A percentile compares a stretch with the other conserved stretches of the same genome.
Evolutionary conservation across 1,284 basidiomycete genomes (phyloP).

Genomic region (Cutaneotrichosporon cutaneum): DNA sequence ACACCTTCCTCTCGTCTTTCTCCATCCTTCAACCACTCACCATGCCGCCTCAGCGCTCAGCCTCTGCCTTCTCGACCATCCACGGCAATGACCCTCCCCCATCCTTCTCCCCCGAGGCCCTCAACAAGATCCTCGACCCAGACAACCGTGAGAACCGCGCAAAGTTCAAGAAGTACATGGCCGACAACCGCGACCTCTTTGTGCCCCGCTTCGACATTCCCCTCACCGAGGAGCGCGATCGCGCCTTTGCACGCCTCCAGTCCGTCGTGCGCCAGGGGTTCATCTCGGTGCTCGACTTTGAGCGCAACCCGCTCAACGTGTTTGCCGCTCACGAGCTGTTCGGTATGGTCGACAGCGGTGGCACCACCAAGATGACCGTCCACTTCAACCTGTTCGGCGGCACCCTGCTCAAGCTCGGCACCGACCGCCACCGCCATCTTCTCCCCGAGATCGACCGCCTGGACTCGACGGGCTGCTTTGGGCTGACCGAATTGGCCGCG

Average conservation of each 20-base stretch:
- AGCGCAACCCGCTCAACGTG: slow-evolving; percentile 23
- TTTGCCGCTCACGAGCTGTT: slow-evolving; percentile 21
- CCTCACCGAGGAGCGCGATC: slow-evolving; percentile 19
- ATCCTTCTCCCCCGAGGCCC: slow-evolving; percentile 12
- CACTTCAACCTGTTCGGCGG: slow-evolving; percentile 24
- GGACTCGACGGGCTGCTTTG: slow-evolving; percentile 18
- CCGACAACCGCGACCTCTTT: slow-evolving; percentile 15
- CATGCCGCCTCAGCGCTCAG: slow-evolving; percentile 12
- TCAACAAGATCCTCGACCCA: slow-evolving; percentile 21
- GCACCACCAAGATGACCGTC: slow-evolving; percentile 22
- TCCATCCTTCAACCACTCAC: not conserved
- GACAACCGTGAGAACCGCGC: slow-evolving; percentile 20
- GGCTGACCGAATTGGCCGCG: slow-evolving; percentile 9
- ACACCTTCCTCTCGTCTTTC: not conserved
- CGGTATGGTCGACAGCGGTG: slow-evolving; percentile 16
- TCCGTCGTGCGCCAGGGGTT: slow-evolving; percentile 9
- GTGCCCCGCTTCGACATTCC: slow-evolving; percentile 23
- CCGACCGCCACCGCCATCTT: slow-evolving; percentile 20
- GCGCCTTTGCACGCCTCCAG: slow-evolving; percentile 13
- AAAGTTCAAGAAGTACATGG: slow-evolving; percentile 16
- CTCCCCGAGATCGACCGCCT: slow-evolving; percentile 15
- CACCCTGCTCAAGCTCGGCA: slow-evolving; percentile 22
- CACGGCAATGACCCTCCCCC: slow-evolving; percentile 13
- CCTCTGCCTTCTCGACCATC: slow-evolving; percentile 12
- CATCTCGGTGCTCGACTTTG: slow-evolving; percentile 21